These are phyloP conservation scores for Sextonia rubra DNA, from an alignment of 164 flowering plant species.

Conservation along the genomic window DNA sequence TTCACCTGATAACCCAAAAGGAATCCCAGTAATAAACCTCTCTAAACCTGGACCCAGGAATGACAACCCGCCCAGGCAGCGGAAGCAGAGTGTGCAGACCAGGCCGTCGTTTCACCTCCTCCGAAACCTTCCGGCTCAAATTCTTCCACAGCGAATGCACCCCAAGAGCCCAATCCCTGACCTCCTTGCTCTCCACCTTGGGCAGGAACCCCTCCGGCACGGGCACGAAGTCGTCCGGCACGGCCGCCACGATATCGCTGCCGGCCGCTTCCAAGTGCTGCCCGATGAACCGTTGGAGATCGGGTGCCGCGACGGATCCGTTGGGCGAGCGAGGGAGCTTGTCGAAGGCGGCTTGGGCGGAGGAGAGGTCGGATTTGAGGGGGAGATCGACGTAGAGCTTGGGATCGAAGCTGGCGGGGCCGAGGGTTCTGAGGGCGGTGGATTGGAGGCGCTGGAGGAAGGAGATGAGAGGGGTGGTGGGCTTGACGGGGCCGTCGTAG, in stretches of 20 bases:
- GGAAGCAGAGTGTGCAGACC: constrained; percentile 72
- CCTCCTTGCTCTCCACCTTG: constrained; percentile 40
- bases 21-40: constrained; percentile 99
- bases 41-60: constrained; percentile 83
- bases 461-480: constrained; percentile 43
- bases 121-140: constrained; percentile 65
- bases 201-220: constrained; percentile 72
- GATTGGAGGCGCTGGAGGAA: constrained; percentile 62
- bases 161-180: constrained; percentile 78
- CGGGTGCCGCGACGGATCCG: constrained; percentile 35
- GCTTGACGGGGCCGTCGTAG: constrained; percentile 27
- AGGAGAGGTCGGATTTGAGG: constrained; percentile 39
- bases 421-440: constrained; percentile 52
- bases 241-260: constrained; percentile 48
- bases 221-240: constrained; percentile 56
- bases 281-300: constrained; percentile 37
- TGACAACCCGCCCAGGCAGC: constrained; percentile 43
- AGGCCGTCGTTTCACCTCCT: constrained; percentile 32
- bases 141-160: constrained; percentile 85
- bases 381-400: constrained; percentile 72
- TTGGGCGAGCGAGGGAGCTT: constrained; percentile 30
- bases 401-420: constrained; percentile 56
- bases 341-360: constrained; percentile 40
- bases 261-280: constrained; percentile 55
- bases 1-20: constrained; percentile 93